Conservation (phyloP, 2,329 filamentous ascomycete genomes). For the Graphiopsis chlorocephala region DNA sequence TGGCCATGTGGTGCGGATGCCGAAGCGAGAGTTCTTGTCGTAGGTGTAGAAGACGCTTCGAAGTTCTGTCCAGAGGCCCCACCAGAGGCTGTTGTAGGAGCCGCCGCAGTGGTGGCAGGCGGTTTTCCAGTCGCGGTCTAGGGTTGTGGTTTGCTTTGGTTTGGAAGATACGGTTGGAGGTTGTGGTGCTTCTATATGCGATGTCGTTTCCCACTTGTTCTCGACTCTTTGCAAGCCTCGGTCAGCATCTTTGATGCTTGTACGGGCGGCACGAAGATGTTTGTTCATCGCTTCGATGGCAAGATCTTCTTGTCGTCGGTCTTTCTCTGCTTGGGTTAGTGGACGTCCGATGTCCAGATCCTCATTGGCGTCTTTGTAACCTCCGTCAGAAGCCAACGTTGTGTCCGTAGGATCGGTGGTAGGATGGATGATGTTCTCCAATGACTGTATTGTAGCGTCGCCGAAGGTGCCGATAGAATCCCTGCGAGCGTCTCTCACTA, state of each 20-base stretch:
- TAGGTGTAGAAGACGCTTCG: constrained; percentile 29
- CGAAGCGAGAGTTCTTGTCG: constrained; percentile 18
- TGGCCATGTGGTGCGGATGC: constrained; percentile 39
- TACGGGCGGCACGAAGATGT: constrained; percentile 39
- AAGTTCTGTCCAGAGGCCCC: constrained; percentile 31
- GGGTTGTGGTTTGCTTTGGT: neutral
- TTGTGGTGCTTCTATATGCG: neutral
- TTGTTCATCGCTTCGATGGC: constrained; percentile 44
- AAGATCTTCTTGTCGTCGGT: constrained; percentile 41
- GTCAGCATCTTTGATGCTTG: constrained; percentile 44
- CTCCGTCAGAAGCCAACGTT: constrained; percentile 22
- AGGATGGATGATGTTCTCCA: constrained; percentile 44
- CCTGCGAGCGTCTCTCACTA: constrained; percentile 39
- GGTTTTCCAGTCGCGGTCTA: constrained; percentile 3
- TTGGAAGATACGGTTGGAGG: neutral
- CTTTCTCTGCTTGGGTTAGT: constrained; percentile 40
- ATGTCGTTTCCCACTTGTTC: constrained; percentile 36
- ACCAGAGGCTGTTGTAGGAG: constrained; percentile 27
- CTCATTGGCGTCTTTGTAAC: constrained; percentile 9
- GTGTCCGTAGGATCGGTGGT: constrained; percentile 26
- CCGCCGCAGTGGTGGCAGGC: constrained; percentile 28
- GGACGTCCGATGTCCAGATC: constrained; percentile 5
- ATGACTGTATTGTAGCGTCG: constrained; percentile 48
- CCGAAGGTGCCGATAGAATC: constrained; percentile 36
- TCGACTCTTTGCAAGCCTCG: constrained; percentile 43